phyloP scores from a whole-genome alignment of 805 yeast genomes.

The Nakazawaea ernobii region DNA sequence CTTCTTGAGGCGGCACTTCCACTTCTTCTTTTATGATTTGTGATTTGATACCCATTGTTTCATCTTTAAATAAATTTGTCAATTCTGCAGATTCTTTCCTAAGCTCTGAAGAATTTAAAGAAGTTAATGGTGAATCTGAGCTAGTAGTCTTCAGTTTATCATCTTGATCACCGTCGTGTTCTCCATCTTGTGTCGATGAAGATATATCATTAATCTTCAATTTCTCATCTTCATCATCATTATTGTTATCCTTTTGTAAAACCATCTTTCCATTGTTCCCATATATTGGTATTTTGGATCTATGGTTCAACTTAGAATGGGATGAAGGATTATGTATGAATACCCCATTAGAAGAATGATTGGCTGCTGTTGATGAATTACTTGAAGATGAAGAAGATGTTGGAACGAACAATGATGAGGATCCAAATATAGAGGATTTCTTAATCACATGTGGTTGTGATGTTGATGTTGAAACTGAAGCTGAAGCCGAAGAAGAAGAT shows the following conservation, averaged over 20 bases:
- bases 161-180: not conserved
- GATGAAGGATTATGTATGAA: not conserved
- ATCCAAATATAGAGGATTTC: conserved; percentile 7
- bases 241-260: not conserved
- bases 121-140: not conserved
- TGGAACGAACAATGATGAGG: not conserved
- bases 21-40: not conserved
- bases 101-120: not conserved
- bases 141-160: not conserved
- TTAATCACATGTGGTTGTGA: not conserved
- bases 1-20: not conserved
- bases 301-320: not conserved
- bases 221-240: not conserved
- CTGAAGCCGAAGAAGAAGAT: too few relatives aligned
- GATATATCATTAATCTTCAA: not conserved
- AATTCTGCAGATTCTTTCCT: not conserved
- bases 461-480: not conserved
- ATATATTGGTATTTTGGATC: conserved; percentile 4
- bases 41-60: not conserved
- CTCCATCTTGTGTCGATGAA: not conserved
- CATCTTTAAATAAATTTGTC: not conserved
- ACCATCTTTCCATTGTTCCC: conserved; percentile 7
- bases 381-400: not conserved
- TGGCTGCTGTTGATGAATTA: not conserved
- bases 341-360: not conserved